Percentiles rank a stretch among this genome's conserved stretches.
phyloP scores from a whole-genome alignment of 768 basidiomycete species.

The Mycena capillaripes region DNA sequence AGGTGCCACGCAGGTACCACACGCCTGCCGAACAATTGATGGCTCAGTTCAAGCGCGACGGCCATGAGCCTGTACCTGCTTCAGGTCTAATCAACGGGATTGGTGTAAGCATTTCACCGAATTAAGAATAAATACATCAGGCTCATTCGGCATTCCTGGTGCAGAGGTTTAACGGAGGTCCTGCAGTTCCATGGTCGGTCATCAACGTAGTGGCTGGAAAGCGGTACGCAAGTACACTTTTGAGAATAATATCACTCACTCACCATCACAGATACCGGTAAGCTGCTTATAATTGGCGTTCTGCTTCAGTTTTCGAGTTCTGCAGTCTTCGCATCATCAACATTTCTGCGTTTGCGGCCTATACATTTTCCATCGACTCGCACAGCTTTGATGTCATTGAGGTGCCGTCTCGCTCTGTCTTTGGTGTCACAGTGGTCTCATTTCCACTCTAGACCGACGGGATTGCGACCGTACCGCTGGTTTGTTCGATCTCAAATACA shows the following conservation, averaged over 20 bases:
- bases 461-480: conserved; percentile 41
- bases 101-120: too few species aligned
- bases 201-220: conserved; percentile 52
- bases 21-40: conserved; percentile 9
- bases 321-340: conserved; percentile 56
- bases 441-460: too few species aligned
- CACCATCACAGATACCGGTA: neutral
- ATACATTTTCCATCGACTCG: conserved; percentile 41
- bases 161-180: conserved; percentile 47
- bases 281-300: neutral
- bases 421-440: too few species aligned
- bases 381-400: conserved; percentile 51
- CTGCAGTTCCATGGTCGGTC: conserved; percentile 48
- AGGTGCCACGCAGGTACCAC: conserved; percentile 5
- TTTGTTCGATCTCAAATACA: neutral
- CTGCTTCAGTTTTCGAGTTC: conserved; percentile 39
- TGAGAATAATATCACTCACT: too few species aligned
- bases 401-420: too few species aligned
- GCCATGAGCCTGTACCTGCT: conserved; percentile 36
- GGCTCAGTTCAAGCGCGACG: conserved; percentile 42
- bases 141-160: too few species aligned
- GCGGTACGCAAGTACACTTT: too few species aligned
- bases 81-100: conserved; percentile 27
- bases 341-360: conserved; percentile 51
- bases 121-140: too few species aligned